Conservation (phyloP, 768 basidiomycete genomes). For the Lentinula raphanica region DNA sequence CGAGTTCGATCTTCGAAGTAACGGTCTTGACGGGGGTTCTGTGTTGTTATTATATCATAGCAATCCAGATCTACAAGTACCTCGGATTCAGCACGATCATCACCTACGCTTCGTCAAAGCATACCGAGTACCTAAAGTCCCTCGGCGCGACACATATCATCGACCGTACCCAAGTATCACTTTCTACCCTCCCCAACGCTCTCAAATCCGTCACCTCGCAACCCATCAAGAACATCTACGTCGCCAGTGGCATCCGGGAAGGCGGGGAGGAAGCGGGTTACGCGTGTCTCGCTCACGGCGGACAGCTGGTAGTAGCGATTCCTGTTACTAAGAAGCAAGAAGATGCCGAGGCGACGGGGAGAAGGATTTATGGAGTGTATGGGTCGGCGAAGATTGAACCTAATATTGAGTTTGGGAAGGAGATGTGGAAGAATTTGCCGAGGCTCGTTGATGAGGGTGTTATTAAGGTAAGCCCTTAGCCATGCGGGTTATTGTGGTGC, state of each 20-base stretch:
- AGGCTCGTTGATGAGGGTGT: neutral
- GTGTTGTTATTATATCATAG: no score
- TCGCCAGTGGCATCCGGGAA: neutral
- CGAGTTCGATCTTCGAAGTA: no score
- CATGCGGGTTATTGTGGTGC: neutral
- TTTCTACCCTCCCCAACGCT: neutral
- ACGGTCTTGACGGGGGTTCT: no score
- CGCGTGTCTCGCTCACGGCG: neutral
- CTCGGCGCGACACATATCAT: constrained; percentile 38
- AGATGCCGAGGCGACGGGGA: neutral
- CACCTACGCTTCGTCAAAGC: constrained; percentile 27
- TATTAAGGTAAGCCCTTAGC: neutral
- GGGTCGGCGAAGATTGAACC: neutral
- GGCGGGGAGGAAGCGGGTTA: neutral
- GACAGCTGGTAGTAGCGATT: neutral
- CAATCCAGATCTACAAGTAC: constrained; percentile 3
- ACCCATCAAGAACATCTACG: constrained; percentile 3
- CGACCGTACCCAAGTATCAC: constrained; percentile 15
- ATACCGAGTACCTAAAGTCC: constrained; percentile 25
- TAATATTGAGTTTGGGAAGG: neutral
- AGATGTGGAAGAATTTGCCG: neutral
- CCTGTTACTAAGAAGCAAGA: neutral
- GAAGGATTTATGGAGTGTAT: neutral
- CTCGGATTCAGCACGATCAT: constrained; percentile 23
- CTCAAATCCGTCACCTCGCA: neutral